These are phyloP conservation scores for Helotiales sp. DNA, from an alignment of 2,329 filamentous ascomycete genomes.

Conservation along the genomic window DNA sequence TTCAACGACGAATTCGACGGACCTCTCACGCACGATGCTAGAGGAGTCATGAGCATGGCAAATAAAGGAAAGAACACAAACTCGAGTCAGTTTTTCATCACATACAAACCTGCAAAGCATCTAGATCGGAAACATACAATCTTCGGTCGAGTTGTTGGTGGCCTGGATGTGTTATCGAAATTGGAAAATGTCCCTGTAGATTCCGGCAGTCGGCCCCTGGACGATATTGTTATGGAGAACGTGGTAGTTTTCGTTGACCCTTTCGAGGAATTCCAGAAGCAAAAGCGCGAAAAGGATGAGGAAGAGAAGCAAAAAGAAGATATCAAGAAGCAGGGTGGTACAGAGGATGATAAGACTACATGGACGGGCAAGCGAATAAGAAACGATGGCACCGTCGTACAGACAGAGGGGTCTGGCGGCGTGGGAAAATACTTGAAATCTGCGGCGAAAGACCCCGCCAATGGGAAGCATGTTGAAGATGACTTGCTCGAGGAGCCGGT, in stretches of 20 bases:
- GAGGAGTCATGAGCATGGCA: slow-evolving; percentile 88
- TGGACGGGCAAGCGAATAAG: slow-evolving; percentile 95
- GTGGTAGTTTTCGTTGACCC: slow-evolving; percentile 89
- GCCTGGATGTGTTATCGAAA: slow-evolving; percentile 66
- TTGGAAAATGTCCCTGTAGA: slow-evolving; percentile 80
- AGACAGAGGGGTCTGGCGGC: slow-evolving; percentile 41
- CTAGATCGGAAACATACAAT: slow-evolving; percentile 97
- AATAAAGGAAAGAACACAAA: slow-evolving; percentile 99
- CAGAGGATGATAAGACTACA: slow-evolving; percentile 85
- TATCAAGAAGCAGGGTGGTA: slow-evolving; percentile 64
- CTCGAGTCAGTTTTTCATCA: slow-evolving; percentile 92
- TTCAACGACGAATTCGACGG: slow-evolving; percentile 95
- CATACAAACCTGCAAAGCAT: slow-evolving; percentile 81
- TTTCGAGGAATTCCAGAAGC: slow-evolving; percentile 87
- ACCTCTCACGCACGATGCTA: slow-evolving; percentile 75
- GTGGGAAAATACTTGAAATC: slow-evolving; percentile 84
- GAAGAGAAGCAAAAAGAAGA: slow-evolving; percentile 59
- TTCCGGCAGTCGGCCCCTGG: slow-evolving; percentile 70
- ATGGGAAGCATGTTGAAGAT: slow-evolving; percentile 51
- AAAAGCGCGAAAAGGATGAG: slow-evolving; percentile 65
- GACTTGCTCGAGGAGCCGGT: slow-evolving; percentile 66
- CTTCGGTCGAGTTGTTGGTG: slow-evolving; percentile 83
- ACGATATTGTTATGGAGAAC: slow-evolving; percentile 79
- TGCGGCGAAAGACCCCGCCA: slow-evolving; percentile 40
- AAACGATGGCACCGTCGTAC: slow-evolving; percentile 59